phyloP scores from a whole-genome alignment of 345 rosid species.

The Rhodomyrtus tomentosa region DNA sequence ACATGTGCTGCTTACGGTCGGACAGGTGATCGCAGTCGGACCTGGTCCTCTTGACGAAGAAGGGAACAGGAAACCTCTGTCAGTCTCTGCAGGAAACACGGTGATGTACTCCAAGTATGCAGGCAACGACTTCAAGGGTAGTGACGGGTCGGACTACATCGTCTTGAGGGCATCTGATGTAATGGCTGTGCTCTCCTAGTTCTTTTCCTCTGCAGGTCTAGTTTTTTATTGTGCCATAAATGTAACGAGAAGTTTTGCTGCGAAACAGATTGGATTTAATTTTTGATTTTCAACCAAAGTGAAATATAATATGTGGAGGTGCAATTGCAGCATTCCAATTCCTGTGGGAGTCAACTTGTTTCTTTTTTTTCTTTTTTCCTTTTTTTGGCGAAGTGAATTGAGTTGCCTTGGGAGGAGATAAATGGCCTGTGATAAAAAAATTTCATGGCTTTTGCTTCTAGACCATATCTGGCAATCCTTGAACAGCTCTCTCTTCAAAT shows the following conservation, averaged over 20 bases:
- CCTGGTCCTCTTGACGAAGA: conserved; percentile 80
- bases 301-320: not conserved
- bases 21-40: conserved; percentile 78
- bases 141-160: conserved; percentile 67
- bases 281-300: not conserved
- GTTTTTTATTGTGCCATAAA: not conserved
- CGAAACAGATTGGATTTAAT: not conserved
- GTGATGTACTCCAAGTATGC: conserved; percentile 90
- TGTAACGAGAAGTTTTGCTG: not conserved
- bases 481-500: not conserved
- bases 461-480: not conserved
- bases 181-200: conserved; percentile 87
- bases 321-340: not conserved
- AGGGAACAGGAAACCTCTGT: conserved; percentile 42
- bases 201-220: not conserved
- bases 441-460: not conserved
- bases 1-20: not conserved
- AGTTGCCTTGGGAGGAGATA: not conserved
- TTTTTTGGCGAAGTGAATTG: not conserved
- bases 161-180: conserved; percentile 79
- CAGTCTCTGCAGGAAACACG: conserved; percentile 54
- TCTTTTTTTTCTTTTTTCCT: not conserved
- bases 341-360: too few species aligned
- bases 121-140: conserved; percentile 80
- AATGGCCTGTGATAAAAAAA: not conserved